Base-by-base conservation (phyloP, 1,284 basidiomycete genomes). In the Boletus sp. region DNA sequence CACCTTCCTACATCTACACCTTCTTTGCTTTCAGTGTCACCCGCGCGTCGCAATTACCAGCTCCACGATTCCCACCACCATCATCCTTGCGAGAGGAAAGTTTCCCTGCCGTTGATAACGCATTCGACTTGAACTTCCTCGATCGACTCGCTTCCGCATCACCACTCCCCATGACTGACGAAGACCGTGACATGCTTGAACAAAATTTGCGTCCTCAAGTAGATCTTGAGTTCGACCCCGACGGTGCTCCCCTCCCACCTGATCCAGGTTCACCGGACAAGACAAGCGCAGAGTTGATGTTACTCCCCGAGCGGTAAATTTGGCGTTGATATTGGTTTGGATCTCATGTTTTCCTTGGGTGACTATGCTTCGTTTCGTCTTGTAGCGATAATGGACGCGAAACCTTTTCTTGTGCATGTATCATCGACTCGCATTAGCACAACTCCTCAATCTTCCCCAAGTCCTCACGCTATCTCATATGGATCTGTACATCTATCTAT, bases 11-110 rank as follows among this genome's bases (percentile, higher is more conserved):
- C 57, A 68, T 80, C 43, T 81, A 81, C 64, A 80, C 79, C 3
- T 81, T 82, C 70, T 79, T 83, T 60, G 63, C 78, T 20, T 66
- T 70, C 47, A 71, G 75, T 35, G 80, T 82, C 31, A 73, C 78
- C 1, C 56, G 57, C 16, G 55, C 65, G 2, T 67, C 72, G 2
- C 75, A 73, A 4, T 50, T 63, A 6, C 74, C 72, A 53, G 48
- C 58, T 15, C 71, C 72, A 53, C 58, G 55, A 41, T 24, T 24
- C 12, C 22, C 27, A 16, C 35, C 31, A 22, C 37, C 31, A 8
- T 35, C 43, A 15, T 53, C 57, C 1, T 59, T 52, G 1, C 64
- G 39, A 39, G 67, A 69, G n/a, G 68, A 72, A 37, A 55, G 39
- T 39, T 51, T 66, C 31, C 67, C 60, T 16, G 18, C 63, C 11